These are phyloP conservation scores for Termitomyces bulborhizus DNA, from an alignment of 768 basidiomycete species.

Conservation along the genomic window DNA sequence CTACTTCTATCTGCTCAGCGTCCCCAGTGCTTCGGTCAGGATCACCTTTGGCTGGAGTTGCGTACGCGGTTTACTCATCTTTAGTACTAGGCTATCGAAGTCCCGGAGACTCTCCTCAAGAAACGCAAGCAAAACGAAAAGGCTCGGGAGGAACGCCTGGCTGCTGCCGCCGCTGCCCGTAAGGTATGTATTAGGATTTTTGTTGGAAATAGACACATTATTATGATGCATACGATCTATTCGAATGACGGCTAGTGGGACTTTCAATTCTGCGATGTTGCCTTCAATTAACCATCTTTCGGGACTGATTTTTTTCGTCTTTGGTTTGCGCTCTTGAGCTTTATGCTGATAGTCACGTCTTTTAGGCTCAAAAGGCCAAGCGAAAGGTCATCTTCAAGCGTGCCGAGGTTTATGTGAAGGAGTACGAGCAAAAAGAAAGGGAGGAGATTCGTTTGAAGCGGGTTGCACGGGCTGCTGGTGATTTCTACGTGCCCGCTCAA, in stretches of 20 bases:
- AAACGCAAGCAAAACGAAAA: constrained; percentile 98
- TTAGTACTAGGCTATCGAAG: constrained; percentile 72
- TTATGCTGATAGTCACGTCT: background rate
- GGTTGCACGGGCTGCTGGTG: constrained; percentile 83
- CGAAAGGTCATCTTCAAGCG: constrained; percentile 99
- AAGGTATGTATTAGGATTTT: constrained; percentile 55
- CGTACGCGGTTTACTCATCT: constrained; percentile 15
- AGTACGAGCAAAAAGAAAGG: constrained; percentile 87
- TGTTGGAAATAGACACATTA: constrained; percentile 12
- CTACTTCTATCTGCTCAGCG: constrained; percentile 24
- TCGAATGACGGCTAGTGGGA: constrained; percentile 75
- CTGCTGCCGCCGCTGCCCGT: constrained; percentile 75
- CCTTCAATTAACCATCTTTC: constrained; percentile 92
- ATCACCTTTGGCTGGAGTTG: constrained; percentile 8
- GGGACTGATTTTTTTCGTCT: constrained; percentile 55
- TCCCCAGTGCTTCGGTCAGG: constrained; percentile 55
- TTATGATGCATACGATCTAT: constrained; percentile 81
- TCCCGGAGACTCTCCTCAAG: constrained; percentile 99
- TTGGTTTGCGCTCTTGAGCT: background rate
- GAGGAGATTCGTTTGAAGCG: constrained; percentile 96
- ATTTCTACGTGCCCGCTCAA: constrained; percentile 97
- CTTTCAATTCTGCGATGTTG: constrained; percentile 53
- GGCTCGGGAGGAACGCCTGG: constrained; percentile 88
- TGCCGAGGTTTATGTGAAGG: constrained; percentile 96
- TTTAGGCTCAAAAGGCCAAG: constrained; percentile 81